Evolutionary conservation across 2,329 filamentous ascomycete species (phyloP), one percentile per base, ranked within the genome.

Genomic region (Macrophomina pseudophaseolina): DNA sequence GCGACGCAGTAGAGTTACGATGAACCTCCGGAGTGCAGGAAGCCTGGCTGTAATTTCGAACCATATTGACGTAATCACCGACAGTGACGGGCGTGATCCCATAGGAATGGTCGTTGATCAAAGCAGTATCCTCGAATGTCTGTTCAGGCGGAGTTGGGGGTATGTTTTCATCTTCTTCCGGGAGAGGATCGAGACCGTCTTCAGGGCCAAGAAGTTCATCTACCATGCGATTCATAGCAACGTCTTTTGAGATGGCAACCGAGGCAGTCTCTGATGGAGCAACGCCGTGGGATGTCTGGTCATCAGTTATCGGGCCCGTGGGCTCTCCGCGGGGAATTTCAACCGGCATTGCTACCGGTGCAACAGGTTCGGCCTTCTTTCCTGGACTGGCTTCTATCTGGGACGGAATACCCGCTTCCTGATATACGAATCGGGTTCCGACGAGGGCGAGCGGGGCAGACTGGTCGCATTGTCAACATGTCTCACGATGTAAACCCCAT

Each of bases 141-240:
- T 82, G 80, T 64, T 81, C 79, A 6, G 81, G 81, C 46, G 81
- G 81, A 23, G 80, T 83, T n/a, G 80, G 78, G 3, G 81, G 81
- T 33, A 81, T 75, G 67, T 79, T 76, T 64, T 80, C 78, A 35
- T 79, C 78, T 67, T 82, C 81, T 58, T 82, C 80, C 8, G 72
- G 74, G 32, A 79, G 70, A 28, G 77, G 74, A 67, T 78, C 78
- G 58, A 80, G 68, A 49, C 79, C 76, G 32, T 80, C 79, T 58
- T 81, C 78, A 23, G 74, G 73, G 51, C 78, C 78, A 60, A 88
- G 80, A 33, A 88, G 77, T 67, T 85, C 80, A 69, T 88, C 84
- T 14, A 88, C 86, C 86, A 88, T 88, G 9, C 80, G 81, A 68
- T 81, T 81, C 78, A 87, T 84, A 30, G 82, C 82, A n/a, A 78